Evolutionary conservation across 352 stramenopile genomes (phyloP).

Genomic region (Phytophthora nicotianae): DNA sequence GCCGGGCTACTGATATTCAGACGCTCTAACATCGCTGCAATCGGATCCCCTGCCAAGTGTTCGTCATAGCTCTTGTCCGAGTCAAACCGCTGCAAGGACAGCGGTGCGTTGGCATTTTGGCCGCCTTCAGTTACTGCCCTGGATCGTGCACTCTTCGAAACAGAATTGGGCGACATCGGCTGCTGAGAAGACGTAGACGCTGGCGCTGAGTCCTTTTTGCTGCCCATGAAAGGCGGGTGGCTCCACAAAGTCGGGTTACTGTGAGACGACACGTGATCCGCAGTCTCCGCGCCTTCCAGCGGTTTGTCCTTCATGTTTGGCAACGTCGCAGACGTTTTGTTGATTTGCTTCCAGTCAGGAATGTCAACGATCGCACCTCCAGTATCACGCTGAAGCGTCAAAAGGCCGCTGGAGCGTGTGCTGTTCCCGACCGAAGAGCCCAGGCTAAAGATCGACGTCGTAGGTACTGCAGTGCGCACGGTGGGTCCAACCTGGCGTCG

Average conservation of each 20-base stretch:
- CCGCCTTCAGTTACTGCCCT: slow-evolving; percentile 27
- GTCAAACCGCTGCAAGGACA: slow-evolving; percentile 30
- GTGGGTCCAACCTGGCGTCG: slow-evolving; percentile 56
- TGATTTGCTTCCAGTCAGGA: slow-evolving; percentile 64
- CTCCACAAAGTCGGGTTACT: slow-evolving; percentile 72
- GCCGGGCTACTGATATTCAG: slow-evolving; percentile 45
- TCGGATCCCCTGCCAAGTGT: slow-evolving; percentile 30
- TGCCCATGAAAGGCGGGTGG: slow-evolving; percentile 62
- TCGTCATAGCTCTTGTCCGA: slow-evolving; percentile 35
- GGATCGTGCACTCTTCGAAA: slow-evolving; percentile 13
- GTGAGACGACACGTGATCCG: slow-evolving; percentile 48
- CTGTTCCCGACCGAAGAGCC: slow-evolving; percentile 54
- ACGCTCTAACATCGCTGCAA: slow-evolving; percentile 44
- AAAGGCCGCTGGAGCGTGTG: slow-evolving; percentile 48
- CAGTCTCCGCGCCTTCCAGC: slow-evolving; percentile 27
- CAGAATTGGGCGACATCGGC: slow-evolving; percentile 27
- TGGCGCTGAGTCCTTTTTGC: slow-evolving; percentile 33
- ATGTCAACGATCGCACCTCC: slow-evolving; percentile 52
- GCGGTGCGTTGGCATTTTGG: slow-evolving; percentile 12
- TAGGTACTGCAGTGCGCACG: slow-evolving; percentile 50
- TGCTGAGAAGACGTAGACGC: slow-evolving; percentile 33
- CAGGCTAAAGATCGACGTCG: slow-evolving; percentile 76
- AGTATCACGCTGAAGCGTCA: slow-evolving; percentile 58
- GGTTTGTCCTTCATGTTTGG: slow-evolving; percentile 55
- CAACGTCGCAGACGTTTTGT: slow-evolving; percentile 61